Conservation (phyloP, 441 rosid species). For the Brassica balearica region DNA sequence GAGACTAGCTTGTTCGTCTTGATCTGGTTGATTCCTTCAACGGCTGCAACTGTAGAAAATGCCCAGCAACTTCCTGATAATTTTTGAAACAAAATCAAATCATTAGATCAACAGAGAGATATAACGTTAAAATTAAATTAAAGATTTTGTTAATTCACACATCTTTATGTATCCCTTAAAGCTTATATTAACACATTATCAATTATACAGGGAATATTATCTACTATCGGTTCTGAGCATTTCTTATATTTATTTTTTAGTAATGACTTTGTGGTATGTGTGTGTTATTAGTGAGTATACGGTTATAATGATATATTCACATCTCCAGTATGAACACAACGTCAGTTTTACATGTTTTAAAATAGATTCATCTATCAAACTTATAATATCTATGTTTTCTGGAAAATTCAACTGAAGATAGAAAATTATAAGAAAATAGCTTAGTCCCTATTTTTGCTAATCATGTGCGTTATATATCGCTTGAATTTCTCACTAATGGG, state of each 20-base stretch:
- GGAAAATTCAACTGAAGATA: not conserved
- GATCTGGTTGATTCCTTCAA: slow-evolving; percentile 76
- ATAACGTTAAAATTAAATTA: not conserved
- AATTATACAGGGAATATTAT: not conserved
- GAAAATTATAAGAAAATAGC: not conserved
- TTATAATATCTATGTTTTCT: not conserved
- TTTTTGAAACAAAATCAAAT: not conserved
- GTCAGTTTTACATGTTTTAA: not conserved
- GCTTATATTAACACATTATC: not conserved
- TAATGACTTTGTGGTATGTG: not conserved
- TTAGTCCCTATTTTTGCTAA: not conserved
- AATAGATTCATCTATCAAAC: not conserved
- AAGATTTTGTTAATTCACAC: not conserved
- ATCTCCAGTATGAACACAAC: not conserved
- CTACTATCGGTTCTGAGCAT: not conserved
- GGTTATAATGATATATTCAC: not conserved
- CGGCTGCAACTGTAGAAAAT: slow-evolving; percentile 77
- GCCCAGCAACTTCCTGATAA: slow-evolving; percentile 88
- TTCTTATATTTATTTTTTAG: not conserved
- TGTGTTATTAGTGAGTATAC: too few relatives aligned
- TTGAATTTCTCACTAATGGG: not conserved
- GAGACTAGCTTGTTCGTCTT: slow-evolving; percentile 62
- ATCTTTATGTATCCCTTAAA: not conserved
- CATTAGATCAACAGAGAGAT: slow-evolving; percentile 11
- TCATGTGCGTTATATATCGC: not conserved